phyloP scores from a whole-genome alignment of 1,284 basidiomycete genomes.

The Heterobasidion parviporum region DNA sequence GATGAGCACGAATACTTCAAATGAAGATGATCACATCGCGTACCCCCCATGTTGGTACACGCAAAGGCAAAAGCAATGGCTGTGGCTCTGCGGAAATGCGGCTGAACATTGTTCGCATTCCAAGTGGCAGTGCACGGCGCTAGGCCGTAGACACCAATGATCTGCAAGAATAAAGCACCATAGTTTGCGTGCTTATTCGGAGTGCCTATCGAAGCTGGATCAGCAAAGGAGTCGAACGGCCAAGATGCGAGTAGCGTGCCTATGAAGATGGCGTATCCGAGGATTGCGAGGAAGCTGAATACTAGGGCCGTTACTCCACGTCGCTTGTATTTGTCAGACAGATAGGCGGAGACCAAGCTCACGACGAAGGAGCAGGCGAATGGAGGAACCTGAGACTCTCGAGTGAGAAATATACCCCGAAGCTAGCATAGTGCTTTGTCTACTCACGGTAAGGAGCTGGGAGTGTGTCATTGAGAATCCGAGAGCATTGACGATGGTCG shows the following conservation, averaged over 20 bases:
- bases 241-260: conserved; percentile 16
- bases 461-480: conserved; percentile 22
- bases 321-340: conserved; percentile 35
- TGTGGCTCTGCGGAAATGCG: conserved; percentile 45
- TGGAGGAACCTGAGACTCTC: conserved; percentile 8
- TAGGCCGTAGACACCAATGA: conserved; percentile 34
- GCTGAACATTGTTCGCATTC: conserved; percentile 50
- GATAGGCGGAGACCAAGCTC: conserved; percentile 30
- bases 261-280: conserved; percentile 43
- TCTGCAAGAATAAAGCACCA: conserved; percentile 41
- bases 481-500: conserved; percentile 27
- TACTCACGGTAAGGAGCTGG: conserved; percentile 22
- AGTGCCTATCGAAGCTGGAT: conserved; percentile 15
- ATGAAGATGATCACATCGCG: not conserved
- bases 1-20: not conserved
- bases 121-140: conserved; percentile 40
- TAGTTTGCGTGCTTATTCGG: conserved; percentile 32
- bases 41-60: conserved; percentile 44
- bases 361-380: conserved; percentile 16
- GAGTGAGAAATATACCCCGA: not conserved
- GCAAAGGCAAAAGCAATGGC: conserved; percentile 47
- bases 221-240: not conserved
- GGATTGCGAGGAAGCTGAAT: conserved; percentile 25
- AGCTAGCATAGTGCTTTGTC: too few relatives aligned
- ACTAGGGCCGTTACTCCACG: conserved; percentile 32